Conservation (phyloP, 2,329 filamentous ascomycete genomes). For the Ramularia endophylla region DNA sequence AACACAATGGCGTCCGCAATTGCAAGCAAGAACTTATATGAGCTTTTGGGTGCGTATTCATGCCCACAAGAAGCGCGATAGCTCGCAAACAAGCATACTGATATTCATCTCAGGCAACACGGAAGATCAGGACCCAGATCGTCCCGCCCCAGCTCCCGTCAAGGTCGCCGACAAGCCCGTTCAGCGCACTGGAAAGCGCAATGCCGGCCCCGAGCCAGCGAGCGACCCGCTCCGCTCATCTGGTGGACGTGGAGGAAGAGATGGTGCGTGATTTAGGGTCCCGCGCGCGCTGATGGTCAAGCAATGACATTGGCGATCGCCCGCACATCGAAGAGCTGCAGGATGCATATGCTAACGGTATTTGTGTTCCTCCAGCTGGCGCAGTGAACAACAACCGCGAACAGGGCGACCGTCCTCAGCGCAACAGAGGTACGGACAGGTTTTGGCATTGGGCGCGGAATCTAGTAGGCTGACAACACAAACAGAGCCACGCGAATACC, state of each 20-base stretch:
- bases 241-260: slow-evolving; percentile 45
- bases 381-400: slow-evolving; percentile 71
- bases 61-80: slow-evolving; percentile 6
- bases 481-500: slow-evolving; percentile 28
- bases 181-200: slow-evolving; percentile 77
- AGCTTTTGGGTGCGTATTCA: slow-evolving; percentile 77
- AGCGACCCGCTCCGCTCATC: slow-evolving; percentile 31
- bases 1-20: slow-evolving; percentile 1
- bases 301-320: neutral
- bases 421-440: slow-evolving; percentile 29
- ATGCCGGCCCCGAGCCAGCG: slow-evolving; percentile 65
- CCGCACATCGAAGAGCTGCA: too few relatives aligned
- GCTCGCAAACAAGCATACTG: slow-evolving; percentile 8
- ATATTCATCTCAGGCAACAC: slow-evolving; percentile 52
- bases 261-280: slow-evolving; percentile 69
- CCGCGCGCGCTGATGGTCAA: slow-evolving; percentile 59
- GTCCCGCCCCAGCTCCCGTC: slow-evolving; percentile 68
- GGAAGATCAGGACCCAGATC: slow-evolving; percentile 66
- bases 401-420: slow-evolving; percentile 57
- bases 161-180: slow-evolving; percentile 84
- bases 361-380: slow-evolving; percentile 48
- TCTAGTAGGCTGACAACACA: slow-evolving; percentile 2
- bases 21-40: slow-evolving; percentile 76
- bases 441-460: slow-evolving; percentile 3
- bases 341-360: slow-evolving; percentile 10